Evolutionary conservation across 1,284 basidiomycete genomes (phyloP).

Genomic region (Puccinia coronata): DNA sequence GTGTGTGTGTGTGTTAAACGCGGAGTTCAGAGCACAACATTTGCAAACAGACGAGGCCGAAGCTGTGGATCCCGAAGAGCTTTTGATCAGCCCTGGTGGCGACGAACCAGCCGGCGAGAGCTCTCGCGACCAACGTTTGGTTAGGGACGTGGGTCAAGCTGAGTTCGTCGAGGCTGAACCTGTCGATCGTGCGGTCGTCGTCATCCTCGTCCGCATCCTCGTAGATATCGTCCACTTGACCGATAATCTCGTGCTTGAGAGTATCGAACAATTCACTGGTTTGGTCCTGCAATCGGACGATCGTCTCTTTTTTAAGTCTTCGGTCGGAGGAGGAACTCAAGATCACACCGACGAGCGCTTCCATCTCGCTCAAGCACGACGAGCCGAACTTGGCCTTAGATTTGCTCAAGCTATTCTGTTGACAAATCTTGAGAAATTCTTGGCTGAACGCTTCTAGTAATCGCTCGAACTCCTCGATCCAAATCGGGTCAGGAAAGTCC

Average conservation of each 20-base stretch:
- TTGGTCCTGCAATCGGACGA: slow-evolving; percentile 20
- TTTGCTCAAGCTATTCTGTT: slow-evolving; percentile 36
- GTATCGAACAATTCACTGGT: slow-evolving; percentile 36
- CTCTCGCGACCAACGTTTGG: slow-evolving; percentile 30
- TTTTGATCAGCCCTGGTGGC: neutral
- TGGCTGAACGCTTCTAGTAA: slow-evolving; percentile 27
- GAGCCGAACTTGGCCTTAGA: neutral
- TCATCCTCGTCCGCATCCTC: slow-evolving; percentile 39
- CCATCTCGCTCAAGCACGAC: slow-evolving; percentile 10
- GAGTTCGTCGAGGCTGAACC: slow-evolving; percentile 19
- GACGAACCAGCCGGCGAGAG: slow-evolving; percentile 32
- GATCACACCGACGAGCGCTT: slow-evolving; percentile 35
- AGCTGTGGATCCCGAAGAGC: slow-evolving; percentile 24
- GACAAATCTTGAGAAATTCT: slow-evolving; percentile 38
- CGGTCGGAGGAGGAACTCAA: neutral
- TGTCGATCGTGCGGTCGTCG: slow-evolving; percentile 26
- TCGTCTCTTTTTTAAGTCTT: slow-evolving; percentile 25
- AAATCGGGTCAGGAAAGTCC: slow-evolving; percentile 28
- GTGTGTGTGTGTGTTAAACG: neutral
- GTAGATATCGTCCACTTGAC: slow-evolving; percentile 29
- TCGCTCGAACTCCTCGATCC: slow-evolving; percentile 16
- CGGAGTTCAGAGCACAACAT: slow-evolving; percentile 35
- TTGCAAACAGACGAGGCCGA: slow-evolving; percentile 35
- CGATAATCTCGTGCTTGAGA: slow-evolving; percentile 31
- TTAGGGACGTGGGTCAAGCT: slow-evolving; percentile 5